Conservation (phyloP, 2,329 filamentous ascomycete species). For the Ophiostoma sp. region DNA sequence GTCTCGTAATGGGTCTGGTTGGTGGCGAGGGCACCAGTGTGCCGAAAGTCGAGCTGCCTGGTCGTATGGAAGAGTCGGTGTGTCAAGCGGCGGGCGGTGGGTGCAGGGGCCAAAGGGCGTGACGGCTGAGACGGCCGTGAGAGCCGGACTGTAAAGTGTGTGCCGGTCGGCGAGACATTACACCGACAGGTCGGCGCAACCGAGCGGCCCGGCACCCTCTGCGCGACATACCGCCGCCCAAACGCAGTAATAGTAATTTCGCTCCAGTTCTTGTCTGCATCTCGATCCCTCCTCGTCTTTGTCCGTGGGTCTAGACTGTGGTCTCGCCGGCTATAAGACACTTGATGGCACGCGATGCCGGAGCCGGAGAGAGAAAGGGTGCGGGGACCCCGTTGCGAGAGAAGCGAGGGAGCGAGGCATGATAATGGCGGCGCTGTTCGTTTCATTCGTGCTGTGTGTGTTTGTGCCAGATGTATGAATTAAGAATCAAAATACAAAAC, state of each 20-base stretch:
- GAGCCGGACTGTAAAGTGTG: neutral
- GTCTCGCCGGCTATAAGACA: neutral
- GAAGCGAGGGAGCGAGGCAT: slow-evolving; percentile 32
- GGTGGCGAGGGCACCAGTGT: slow-evolving; percentile 32
- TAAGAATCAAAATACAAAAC: neutral
- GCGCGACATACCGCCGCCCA: neutral
- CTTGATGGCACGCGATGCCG: neutral
- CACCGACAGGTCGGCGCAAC: slow-evolving; percentile 15
- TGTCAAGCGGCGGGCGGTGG: neutral
- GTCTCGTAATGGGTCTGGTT: slow-evolving; percentile 72
- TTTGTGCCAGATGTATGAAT: neutral
- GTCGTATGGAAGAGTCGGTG: slow-evolving; percentile 31
- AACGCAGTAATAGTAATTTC: neutral
- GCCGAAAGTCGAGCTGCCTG: slow-evolving; percentile 25
- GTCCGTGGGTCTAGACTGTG: neutral
- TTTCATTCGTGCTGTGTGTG: neutral
- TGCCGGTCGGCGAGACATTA: neutral
- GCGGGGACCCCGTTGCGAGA: slow-evolving; percentile 18
- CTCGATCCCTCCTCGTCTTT: neutral
- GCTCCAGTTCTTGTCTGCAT: neutral
- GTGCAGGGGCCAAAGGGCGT: neutral
- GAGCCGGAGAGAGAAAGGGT: neutral
- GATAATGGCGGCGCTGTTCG: slow-evolving; percentile 13
- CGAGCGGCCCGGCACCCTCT: slow-evolving; percentile 9
- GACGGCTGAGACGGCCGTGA: slow-evolving; percentile 21